These are phyloP conservation scores for Euphorbia lathyris DNA, from an alignment of 345 rosid species.

Conservation along the genomic window DNA sequence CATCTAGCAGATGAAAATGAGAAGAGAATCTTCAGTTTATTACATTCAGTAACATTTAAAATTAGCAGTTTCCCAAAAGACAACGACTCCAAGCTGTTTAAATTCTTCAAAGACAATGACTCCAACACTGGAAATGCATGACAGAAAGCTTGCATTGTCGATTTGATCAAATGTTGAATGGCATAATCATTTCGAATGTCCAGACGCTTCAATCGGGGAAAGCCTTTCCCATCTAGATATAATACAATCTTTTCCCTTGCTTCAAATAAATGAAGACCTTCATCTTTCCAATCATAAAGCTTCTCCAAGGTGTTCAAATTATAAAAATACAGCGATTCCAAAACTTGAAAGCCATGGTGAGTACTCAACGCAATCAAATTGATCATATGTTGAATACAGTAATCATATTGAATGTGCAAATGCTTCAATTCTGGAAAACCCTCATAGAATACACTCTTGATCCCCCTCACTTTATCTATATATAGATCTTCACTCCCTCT, in stretches of 20 bases:
- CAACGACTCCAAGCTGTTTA: not conserved
- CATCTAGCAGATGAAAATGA: constrained; percentile 5
- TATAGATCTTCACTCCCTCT: not conserved
- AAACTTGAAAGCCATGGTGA: no score
- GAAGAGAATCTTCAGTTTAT: constrained; percentile 11
- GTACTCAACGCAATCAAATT: no score
- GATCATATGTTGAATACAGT: no score
- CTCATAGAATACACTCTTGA: not conserved
- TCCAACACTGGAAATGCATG: constrained; percentile 11
- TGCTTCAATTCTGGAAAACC: not conserved
- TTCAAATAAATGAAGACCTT: not conserved
- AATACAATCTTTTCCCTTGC: not conserved
- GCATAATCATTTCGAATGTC: not conserved
- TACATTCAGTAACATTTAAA: constrained; percentile 8
- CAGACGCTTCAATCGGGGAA: constrained; percentile 4
- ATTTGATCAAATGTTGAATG: constrained; percentile 1
- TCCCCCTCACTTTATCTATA: not conserved
- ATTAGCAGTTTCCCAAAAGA: constrained; percentile 16
- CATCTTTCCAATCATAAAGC: not conserved
- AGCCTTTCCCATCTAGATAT: not conserved
- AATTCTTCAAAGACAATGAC: not conserved
- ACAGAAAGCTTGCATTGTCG: not conserved
- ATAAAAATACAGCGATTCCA: no score
- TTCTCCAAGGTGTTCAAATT: no score
- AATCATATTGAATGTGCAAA: no score